These are phyloP conservation scores for Kwoniella shandongensis DNA, from an alignment of 768 basidiomycete genomes.

Conservation along the genomic window DNA sequence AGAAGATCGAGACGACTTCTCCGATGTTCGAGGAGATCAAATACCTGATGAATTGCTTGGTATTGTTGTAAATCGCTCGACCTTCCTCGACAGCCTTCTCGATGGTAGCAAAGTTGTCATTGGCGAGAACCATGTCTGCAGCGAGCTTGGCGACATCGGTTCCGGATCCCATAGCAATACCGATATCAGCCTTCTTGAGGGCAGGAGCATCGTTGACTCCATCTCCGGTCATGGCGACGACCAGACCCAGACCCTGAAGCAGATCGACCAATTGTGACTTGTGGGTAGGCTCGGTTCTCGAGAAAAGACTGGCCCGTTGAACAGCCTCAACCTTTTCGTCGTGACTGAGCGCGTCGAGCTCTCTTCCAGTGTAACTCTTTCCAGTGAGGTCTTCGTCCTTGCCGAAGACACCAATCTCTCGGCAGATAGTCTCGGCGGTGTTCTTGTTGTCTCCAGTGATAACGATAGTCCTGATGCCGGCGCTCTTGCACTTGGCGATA, in stretches of 20 bases:
- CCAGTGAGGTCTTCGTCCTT: constrained; percentile 84
- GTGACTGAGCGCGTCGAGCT: constrained; percentile 76
- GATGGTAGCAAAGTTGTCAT: constrained; percentile 94
- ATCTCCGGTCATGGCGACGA: constrained; percentile 93
- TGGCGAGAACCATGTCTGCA: constrained; percentile 81
- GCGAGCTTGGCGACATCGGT: constrained; percentile 98
- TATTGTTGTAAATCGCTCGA: constrained; percentile 97
- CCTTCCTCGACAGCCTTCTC: constrained; percentile 97
- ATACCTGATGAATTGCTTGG: constrained; percentile 99
- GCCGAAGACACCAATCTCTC: constrained; percentile 90
- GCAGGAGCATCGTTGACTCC: constrained; percentile 99
- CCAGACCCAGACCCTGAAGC: constrained; percentile 82
- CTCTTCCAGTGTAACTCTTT: constrained; percentile 92
- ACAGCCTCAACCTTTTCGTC: constrained; percentile 84
- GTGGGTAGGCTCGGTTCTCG: constrained; percentile 89
- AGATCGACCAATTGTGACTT: constrained; percentile 93
- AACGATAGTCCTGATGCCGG: constrained; percentile 92
- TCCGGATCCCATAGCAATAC: constrained; percentile 97
- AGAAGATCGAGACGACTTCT: constrained; percentile 90
- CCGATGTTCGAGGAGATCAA: constrained; percentile 96
- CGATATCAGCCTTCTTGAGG: constrained; percentile 94
- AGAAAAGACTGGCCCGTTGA: constrained; percentile 83
- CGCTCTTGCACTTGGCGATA: constrained; percentile 83
- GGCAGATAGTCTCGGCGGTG: constrained; percentile 95
- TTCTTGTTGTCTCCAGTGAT: constrained; percentile 98